Conservation (phyloP, 306 rosid genomes). For the Nissolia schottii region DNA sequence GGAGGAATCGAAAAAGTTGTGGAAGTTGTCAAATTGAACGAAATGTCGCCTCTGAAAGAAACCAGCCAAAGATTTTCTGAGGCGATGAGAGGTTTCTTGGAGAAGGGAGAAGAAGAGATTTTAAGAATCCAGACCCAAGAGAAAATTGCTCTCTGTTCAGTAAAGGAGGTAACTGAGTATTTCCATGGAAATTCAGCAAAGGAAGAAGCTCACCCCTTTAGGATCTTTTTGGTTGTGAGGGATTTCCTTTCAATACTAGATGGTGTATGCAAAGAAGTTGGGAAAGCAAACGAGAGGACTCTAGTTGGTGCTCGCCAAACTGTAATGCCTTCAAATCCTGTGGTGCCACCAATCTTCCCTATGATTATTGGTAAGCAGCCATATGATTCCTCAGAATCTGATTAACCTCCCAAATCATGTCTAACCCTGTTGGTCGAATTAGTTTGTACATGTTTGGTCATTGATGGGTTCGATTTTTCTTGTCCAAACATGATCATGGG, state of each 20-base stretch:
- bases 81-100: slow-evolving; percentile 61
- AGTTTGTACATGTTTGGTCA: background rate
- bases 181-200: slow-evolving; percentile 80
- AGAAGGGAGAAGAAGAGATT: slow-evolving; percentile 64
- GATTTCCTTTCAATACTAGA: slow-evolving; percentile 76
- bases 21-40: slow-evolving; percentile 54
- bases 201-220: slow-evolving; percentile 87
- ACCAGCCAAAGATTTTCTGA: slow-evolving; percentile 50
- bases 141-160: slow-evolving; percentile 48
- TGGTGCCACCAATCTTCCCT: slow-evolving; percentile 38
- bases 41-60: slow-evolving; percentile 45
- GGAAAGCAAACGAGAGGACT: slow-evolving; percentile 72
- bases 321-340: slow-evolving; percentile 35
- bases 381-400: slow-evolving; percentile 45
- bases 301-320: slow-evolving; percentile 57
- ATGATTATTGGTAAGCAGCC: slow-evolving; percentile 41
- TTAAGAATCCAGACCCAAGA: slow-evolving; percentile 51
- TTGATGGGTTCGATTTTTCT: background rate
- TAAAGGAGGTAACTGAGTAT: slow-evolving; percentile 78
- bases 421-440: background rate
- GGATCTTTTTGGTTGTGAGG: slow-evolving; percentile 74
- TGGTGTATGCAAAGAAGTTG: slow-evolving; percentile 81
- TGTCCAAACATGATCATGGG: background rate
- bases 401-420: slow-evolving; percentile 1
- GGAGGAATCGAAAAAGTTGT: slow-evolving; percentile 56